These are phyloP conservation scores for Aspergillus brunneoviolaceus DNA, from an alignment of 2,329 filamentous ascomycete species.

Conservation along the genomic window DNA sequence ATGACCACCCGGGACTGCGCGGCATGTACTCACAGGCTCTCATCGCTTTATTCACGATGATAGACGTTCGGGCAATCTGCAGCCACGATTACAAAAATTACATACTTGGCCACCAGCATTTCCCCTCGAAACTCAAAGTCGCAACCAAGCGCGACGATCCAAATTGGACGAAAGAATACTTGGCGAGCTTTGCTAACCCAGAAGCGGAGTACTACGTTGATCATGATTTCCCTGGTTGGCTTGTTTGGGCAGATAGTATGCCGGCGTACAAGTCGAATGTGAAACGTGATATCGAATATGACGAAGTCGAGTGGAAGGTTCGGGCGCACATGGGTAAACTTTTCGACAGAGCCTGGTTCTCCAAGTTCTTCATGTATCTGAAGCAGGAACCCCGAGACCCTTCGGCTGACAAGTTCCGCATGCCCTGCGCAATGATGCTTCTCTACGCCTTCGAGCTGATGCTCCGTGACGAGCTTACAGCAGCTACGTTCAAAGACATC, in stretches of 20 bases:
- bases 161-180: conserved; percentile 74
- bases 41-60: conserved; percentile 74
- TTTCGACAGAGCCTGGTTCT: conserved; percentile 81
- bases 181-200: conserved; percentile 73
- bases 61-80: conserved; percentile 83
- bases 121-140: conserved; percentile 74
- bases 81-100: conserved; percentile 86
- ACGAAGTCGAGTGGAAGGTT: conserved; percentile 72
- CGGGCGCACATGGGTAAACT: conserved; percentile 77
- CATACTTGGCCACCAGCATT: conserved; percentile 73
- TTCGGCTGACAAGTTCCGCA: conserved; percentile 80
- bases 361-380: conserved; percentile 83
- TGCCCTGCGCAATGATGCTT: conserved; percentile 81
- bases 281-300: conserved; percentile 67
- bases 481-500: conserved; percentile 81
- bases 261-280: conserved; percentile 74
- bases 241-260: conserved; percentile 90
- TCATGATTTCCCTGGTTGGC: conserved; percentile 88
- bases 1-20: conserved; percentile 83
- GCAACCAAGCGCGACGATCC: conserved; percentile 71
- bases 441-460: conserved; percentile 90
- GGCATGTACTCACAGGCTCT: conserved; percentile 79
- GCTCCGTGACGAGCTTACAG: conserved; percentile 70
- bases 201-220: conserved; percentile 88
- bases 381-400: conserved; percentile 92